Percentiles rank a stretch among this genome's conserved stretches.
Conservation (phyloP, 805 yeast species). For the Suhomyces vadensis region DNA sequence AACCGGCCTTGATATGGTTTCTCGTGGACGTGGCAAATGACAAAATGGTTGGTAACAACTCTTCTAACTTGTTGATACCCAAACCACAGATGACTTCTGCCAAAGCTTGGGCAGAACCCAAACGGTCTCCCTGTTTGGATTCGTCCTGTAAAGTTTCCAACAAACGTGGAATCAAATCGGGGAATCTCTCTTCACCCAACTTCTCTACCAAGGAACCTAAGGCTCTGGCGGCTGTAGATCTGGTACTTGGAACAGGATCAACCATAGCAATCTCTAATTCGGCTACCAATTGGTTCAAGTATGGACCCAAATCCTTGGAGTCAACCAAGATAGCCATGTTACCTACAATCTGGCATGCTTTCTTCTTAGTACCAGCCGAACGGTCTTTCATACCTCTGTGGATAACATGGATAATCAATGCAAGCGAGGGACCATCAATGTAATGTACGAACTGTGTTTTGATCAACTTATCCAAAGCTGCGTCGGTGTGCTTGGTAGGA, state of each 20-base stretch:
- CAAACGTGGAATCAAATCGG: slow-evolving; percentile 81
- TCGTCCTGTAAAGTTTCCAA: slow-evolving; percentile 76
- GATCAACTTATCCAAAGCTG: slow-evolving; percentile 80
- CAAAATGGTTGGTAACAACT: slow-evolving; percentile 77
- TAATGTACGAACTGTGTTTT: slow-evolving; percentile 95
- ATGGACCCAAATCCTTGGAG: slow-evolving; percentile 79
- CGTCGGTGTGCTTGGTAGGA: slow-evolving; percentile 87
- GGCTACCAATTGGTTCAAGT: slow-evolving; percentile 70
- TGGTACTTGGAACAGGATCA: slow-evolving; percentile 95
- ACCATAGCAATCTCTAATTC: slow-evolving; percentile 95
- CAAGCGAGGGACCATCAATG: slow-evolving; percentile 96
- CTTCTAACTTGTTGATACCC: slow-evolving; percentile 86
- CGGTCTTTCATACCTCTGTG: slow-evolving; percentile 95
- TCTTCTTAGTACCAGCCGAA: slow-evolving; percentile 88
- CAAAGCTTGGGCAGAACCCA: slow-evolving; percentile 96
- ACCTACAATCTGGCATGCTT: slow-evolving; percentile 97
- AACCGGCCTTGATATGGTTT: slow-evolving; percentile 82
- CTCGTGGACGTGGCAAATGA: slow-evolving; percentile 67
- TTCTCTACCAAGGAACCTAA: slow-evolving; percentile 94
- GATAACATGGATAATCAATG: slow-evolving; percentile 89
- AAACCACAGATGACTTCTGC: slow-evolving; percentile 92
- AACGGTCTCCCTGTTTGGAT: slow-evolving; percentile 79
- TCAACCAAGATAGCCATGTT: slow-evolving; percentile 97
- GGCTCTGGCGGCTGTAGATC: slow-evolving; percentile 97
- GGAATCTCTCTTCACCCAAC: slow-evolving; percentile 94